These are phyloP conservation scores for Auriscalpium vulgare DNA, from an alignment of 768 basidiomycete species.

Conservation along the genomic window DNA sequence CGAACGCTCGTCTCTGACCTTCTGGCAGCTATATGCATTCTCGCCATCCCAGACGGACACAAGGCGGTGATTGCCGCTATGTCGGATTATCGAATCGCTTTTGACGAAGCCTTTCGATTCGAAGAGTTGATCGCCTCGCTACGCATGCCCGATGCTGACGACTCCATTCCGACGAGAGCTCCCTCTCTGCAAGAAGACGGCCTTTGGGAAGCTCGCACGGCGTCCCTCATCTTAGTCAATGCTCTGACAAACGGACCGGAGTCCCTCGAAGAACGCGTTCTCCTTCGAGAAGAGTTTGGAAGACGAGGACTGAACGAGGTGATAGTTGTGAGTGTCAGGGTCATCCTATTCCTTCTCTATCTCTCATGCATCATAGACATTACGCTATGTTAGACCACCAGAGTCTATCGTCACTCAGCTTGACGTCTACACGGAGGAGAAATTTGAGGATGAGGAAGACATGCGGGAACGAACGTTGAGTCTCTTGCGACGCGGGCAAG, in stretches of 20 bases:
- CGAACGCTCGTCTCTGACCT: constrained; percentile 67
- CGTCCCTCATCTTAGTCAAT: constrained; percentile 72
- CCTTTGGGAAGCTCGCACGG: constrained; percentile 74
- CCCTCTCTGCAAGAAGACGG: constrained; percentile 44
- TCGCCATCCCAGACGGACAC: constrained; percentile 65
- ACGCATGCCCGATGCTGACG: constrained; percentile 38
- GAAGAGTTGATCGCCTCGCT: constrained; percentile 63
- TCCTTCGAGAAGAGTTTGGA: constrained; percentile 76
- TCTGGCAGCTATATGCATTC: constrained; percentile 75
- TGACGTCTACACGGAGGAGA: constrained; percentile 78
- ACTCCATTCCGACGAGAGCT: background rate
- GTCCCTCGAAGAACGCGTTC: constrained; percentile 67
- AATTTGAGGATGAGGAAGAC: constrained; percentile 85
- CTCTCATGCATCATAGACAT: constrained; percentile 36
- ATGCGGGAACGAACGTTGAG: constrained; percentile 57
- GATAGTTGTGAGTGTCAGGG: constrained; percentile 56
- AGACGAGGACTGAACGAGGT: constrained; percentile 78
- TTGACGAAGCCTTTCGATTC: constrained; percentile 73
- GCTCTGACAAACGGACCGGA: constrained; percentile 72
- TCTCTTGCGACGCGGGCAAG: constrained; percentile 22
- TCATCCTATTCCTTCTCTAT: background rate
- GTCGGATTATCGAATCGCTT: constrained; percentile 69
- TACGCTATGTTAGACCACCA: constrained; percentile 70
- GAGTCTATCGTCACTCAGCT: constrained; percentile 74
- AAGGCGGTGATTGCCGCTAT: constrained; percentile 67